Conservation (phyloP, 768 basidiomycete genomes). For the Scleroderma bovista region DNA sequence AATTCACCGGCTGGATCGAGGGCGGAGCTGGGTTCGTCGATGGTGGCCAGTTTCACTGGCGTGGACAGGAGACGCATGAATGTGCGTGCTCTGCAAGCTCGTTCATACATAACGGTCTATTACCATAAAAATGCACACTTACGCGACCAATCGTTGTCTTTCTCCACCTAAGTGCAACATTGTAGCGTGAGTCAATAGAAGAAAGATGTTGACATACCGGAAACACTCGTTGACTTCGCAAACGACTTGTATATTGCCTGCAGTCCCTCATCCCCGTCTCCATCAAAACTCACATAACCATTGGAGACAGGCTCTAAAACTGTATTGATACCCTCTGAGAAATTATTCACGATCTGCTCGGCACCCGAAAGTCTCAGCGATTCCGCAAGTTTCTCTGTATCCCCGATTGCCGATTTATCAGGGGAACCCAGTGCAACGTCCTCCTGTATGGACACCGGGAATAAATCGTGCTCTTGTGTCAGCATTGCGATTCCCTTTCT, state of each 20-base stretch:
- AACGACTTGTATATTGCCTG: constrained; percentile 15
- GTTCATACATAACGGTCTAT: no score
- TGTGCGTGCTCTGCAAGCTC: constrained; percentile 27
- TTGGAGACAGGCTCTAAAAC: constrained; percentile 30
- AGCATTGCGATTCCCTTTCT: constrained; percentile 38
- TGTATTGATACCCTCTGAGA: constrained; percentile 34
- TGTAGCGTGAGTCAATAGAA: no score
- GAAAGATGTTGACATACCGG: constrained; percentile 21
- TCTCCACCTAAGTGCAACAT: constrained; percentile 20
- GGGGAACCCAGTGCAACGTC: constrained; percentile 34
- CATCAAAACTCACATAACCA: constrained; percentile 23
- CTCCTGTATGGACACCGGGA: constrained; percentile 34
- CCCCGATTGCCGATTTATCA: constrained; percentile 5
- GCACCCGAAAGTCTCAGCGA: constrained; percentile 34
- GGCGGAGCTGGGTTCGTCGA: constrained; percentile 36
- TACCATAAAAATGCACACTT: neutral
- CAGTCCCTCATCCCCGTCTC: constrained; percentile 7
- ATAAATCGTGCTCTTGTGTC: constrained; percentile 34
- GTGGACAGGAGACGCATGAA: constrained; percentile 36
- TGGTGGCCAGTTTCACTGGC: constrained; percentile 25
- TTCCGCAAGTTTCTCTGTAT: constrained; percentile 10
- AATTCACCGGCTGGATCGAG: constrained; percentile 34
- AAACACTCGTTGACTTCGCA: constrained; percentile 16
- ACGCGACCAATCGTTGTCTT: constrained; percentile 28
- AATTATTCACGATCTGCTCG: constrained; percentile 33